Base-by-base conservation (phyloP, 306 rosid genomes). In the Nissolia schottii region DNA sequence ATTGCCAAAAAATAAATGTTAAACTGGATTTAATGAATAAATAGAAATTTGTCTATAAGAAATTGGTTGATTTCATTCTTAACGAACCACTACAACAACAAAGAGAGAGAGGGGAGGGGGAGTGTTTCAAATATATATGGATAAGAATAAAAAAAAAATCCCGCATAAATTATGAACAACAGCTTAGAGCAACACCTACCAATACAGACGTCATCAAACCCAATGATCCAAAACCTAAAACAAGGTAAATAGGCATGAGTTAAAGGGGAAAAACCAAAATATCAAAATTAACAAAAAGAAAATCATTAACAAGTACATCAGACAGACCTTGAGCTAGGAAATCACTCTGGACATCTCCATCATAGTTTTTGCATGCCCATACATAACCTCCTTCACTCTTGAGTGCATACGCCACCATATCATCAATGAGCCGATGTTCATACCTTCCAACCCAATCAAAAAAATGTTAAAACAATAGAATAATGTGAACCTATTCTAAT, bases 311-410 rank as follows among this genome's bases (percentile, higher is more conserved):
- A 76, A 53, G 55, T 56, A 60, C 13, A 45, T 29, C 38, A 37
- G 14, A 83, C 86, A 61, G 69, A 94, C 99, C 99, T 94, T 94
- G 99, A 49, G 99, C 99, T 70, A 94, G 86, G 89, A 94, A 85
- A 77, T 94, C 99, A 76, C 99, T 94, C 82, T 94, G 99, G 40
- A 94, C 97, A 76, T 94, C 98, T 74, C 98, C 98, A 84, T 94
- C 97, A 77, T 94, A 94, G 81, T 94, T 94, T 85, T 94, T 94
- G 96, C 98, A 94, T 58, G 98, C 98, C 98, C 99, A 94, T 62
- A 94, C 99, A 85, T 94, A 94, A 54, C 96, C 99, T 83, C 99
- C 99, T 28, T 94, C 99, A 45, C 99, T 91, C 89, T 94, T 94
- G 69, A 94, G 75, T 7, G 97, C 97, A 81, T 94, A 94, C 1